Evolutionary conservation across 441 rosid species (phyloP), one percentile per base, ranked within the genome.

Genomic region (Arabidopsis hybrid): DNA sequence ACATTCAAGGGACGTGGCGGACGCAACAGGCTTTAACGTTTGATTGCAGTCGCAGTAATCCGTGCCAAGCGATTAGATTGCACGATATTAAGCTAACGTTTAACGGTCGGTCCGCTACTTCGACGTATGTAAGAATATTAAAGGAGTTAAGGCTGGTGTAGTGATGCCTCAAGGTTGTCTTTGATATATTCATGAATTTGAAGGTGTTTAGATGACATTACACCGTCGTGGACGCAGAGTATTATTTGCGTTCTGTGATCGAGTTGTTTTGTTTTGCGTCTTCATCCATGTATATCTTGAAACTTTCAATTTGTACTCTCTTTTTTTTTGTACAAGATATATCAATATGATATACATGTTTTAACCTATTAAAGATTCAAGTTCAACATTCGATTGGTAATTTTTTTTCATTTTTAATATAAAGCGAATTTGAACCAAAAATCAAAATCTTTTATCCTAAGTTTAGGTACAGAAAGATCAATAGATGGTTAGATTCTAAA

Each of bases 1-100:
- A 83, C 68, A 84, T 86, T 60, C 74, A 67, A 26, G 89, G 92
- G 39, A 80, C 89, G 6, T 86, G 89, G 0, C 79, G 83, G 0
- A 71, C 87, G 6, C 67, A 73, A 69, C 73, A 74, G 0, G 90
- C 92, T 21, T 74, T 83, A 72, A 84, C 36, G 5, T 85, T 88
- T 36, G 76, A 61, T 45, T 88, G 92, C 73, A 84, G 87, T 61
- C 13, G 68, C 1, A 86, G 72, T 51, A 68, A 51, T 52, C 92
- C 88, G 6, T 88, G 92, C 57, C 76, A 35, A 60, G 83, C 81
- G 43, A 80, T 88, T 29, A 79, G 71, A 40, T 65, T 88, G 50
- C 78, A 80, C 3, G 77, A 86, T 62, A 72, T 88, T 12, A 83
- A 79, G 56, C 81, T 88, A 29, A 83, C 84, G 32, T 83, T 81